Evolutionary conservation across 768 basidiomycete species (phyloP).

Genomic region (Lactarius vividus): DNA sequence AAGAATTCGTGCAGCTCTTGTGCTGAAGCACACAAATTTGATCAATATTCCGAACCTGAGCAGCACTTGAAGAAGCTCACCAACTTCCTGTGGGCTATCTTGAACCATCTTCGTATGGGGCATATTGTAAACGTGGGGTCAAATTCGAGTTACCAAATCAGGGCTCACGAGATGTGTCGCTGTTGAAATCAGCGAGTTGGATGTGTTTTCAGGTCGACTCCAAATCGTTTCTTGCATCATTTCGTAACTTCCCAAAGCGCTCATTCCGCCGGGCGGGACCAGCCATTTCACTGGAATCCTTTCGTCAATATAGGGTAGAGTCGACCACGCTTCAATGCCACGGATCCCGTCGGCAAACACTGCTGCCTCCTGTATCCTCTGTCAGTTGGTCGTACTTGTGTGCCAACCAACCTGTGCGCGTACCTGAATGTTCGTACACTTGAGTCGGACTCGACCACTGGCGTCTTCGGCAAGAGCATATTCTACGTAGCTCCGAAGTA

Average conservation of each 20-base stretch:
- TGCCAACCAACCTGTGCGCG: neutral
- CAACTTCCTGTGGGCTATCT: slow-evolving; percentile 26
- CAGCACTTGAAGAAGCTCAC: slow-evolving; percentile 15
- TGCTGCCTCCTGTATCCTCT: slow-evolving; percentile 47
- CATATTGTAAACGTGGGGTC: neutral
- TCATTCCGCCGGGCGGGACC: slow-evolving; percentile 44
- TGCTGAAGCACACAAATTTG: slow-evolving; percentile 4
- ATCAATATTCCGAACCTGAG: neutral
- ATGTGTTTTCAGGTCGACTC: slow-evolving; percentile 36
- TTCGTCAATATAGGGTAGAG: slow-evolving; percentile 42
- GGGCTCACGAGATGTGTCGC: slow-evolving; percentile 35
- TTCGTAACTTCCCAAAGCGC: slow-evolving; percentile 20
- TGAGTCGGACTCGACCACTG: slow-evolving; percentile 50
- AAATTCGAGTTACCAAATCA: neutral
- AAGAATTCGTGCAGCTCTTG: slow-evolving; percentile 25
- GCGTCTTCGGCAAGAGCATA: slow-evolving; percentile 47
- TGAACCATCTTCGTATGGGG: slow-evolving; percentile 17
- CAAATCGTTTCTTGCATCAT: slow-evolving; percentile 31
- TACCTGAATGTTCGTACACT: slow-evolving; percentile 58
- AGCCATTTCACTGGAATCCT: slow-evolving; percentile 54
- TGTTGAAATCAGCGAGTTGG: slow-evolving; percentile 33
- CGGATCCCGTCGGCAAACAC: slow-evolving; percentile 50
- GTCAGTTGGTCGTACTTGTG: neutral
- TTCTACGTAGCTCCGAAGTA: slow-evolving; percentile 58
- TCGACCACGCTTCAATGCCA: slow-evolving; percentile 40